Percentiles rank a stretch among this genome's conserved stretches.
phyloP scores from a whole-genome alignment of 2,329 filamentous ascomycete species.

The Colletotrichum limetticola region DNA sequence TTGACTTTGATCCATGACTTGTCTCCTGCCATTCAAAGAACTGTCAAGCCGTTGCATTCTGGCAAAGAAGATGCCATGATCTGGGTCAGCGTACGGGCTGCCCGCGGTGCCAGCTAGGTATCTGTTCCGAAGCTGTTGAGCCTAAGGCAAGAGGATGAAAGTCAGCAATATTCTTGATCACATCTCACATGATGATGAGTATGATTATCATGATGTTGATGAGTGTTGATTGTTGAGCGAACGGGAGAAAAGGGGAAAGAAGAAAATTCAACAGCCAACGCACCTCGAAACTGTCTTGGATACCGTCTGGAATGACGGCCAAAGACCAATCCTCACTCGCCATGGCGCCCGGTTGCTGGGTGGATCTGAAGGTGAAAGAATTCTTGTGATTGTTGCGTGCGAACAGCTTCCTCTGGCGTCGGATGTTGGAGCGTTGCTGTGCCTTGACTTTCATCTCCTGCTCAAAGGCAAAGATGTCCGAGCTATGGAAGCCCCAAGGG shows the following conservation, averaged over 20 bases:
- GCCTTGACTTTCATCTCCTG: slow-evolving; percentile 19
- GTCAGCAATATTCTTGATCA: slow-evolving; percentile 26
- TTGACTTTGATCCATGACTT: slow-evolving; percentile 23
- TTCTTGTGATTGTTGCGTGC: slow-evolving; percentile 20
- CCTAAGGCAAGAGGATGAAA: slow-evolving; percentile 10
- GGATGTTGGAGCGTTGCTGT: slow-evolving; percentile 19
- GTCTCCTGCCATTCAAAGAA: slow-evolving; percentile 20
- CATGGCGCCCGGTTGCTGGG: slow-evolving; percentile 20
- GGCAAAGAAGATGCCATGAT: slow-evolving; percentile 23
- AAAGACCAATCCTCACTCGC: slow-evolving; percentile 21
- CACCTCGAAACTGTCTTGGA: slow-evolving; percentile 36
- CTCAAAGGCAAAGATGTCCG: slow-evolving; percentile 32
- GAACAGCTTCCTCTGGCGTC: slow-evolving; percentile 24
- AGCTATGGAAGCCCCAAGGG: slow-evolving; percentile 28
- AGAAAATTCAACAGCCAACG: neutral
- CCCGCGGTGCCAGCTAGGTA: slow-evolving; percentile 35
- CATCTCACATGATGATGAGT: slow-evolving; percentile 14
- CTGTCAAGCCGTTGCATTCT: slow-evolving; percentile 19
- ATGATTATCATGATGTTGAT: neutral
- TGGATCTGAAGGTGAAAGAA: slow-evolving; percentile 11
- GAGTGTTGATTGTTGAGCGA: neutral
- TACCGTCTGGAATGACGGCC: slow-evolving; percentile 10
- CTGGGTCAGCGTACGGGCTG: slow-evolving; percentile 32
- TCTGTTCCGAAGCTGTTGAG: slow-evolving; percentile 34
- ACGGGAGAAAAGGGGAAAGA: neutral